These are phyloP conservation scores for Lasiodiplodia theobromae DNA, from an alignment of 2,329 filamentous ascomycete species.

Conservation along the genomic window DNA sequence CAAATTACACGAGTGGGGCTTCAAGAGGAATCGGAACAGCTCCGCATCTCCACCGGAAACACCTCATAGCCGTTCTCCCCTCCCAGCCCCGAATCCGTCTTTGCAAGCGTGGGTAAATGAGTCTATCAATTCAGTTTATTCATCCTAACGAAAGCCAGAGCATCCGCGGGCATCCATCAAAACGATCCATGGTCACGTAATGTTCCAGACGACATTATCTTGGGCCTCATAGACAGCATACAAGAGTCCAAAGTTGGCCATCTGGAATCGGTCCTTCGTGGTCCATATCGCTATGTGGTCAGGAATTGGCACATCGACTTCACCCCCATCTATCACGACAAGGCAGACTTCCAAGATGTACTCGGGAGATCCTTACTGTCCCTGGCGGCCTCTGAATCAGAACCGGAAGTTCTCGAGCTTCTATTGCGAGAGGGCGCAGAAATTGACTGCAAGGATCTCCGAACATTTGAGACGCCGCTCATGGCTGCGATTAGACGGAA, in stretches of 20 bases:
- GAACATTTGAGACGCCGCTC: not conserved
- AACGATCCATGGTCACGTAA: not conserved
- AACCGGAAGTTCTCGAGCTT: not conserved
- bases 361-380: constrained; percentile 11
- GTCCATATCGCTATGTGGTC: not conserved
- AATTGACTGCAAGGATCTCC: not conserved
- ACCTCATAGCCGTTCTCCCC: not conserved
- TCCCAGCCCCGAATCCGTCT: not conserved
- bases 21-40: constrained; percentile 4
- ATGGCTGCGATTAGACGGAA: not conserved
- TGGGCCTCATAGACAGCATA: not conserved
- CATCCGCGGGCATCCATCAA: not conserved
- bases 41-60: not conserved
- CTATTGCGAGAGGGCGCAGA: not conserved
- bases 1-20: constrained; percentile 26
- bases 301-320: constrained; percentile 1
- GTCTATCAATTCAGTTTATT: not conserved
- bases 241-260: not conserved
- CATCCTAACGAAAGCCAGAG: not conserved
- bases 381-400: not conserved
- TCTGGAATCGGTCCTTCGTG: not conserved
- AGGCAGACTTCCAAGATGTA: not conserved
- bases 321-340: not conserved
- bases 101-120: not conserved
- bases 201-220: not conserved